phyloP scores from a whole-genome alignment of 1,284 basidiomycete species.

The Neonothopanus nambi region DNA sequence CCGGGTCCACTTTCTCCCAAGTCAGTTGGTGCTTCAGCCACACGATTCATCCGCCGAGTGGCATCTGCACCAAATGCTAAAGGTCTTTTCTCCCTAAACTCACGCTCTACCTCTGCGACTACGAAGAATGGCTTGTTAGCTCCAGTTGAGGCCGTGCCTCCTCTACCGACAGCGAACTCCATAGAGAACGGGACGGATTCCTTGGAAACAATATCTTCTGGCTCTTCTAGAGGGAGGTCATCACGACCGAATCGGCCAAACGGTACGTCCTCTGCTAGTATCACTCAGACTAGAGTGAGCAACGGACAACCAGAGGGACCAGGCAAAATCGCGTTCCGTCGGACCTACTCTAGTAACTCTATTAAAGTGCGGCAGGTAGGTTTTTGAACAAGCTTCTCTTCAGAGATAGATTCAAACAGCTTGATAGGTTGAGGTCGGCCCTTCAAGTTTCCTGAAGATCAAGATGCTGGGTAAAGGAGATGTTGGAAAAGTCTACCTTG shows the following conservation, averaged over 20 bases:
- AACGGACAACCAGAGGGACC: constrained; percentile 47
- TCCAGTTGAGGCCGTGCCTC: constrained; percentile 57
- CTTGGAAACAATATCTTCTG: constrained; percentile 69
- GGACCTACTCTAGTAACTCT: constrained; percentile 97
- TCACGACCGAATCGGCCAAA: constrained; percentile 23
- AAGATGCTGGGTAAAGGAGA: constrained; percentile 96
- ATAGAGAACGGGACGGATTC: constrained; percentile 55
- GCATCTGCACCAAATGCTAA: constrained; percentile 97
- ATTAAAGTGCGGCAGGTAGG: constrained; percentile 91
- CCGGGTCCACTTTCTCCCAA: constrained; percentile 56
- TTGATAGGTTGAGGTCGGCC: constrained; percentile 82
- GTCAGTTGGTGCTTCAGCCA: constrained; percentile 66
- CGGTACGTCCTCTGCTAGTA: constrained; percentile 9
- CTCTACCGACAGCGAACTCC: constrained; percentile 47
- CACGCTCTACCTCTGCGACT: constrained; percentile 43
- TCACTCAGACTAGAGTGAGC: constrained; percentile 45
- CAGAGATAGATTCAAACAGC: constrained; percentile 15
- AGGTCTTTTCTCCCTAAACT: constrained; percentile 71
- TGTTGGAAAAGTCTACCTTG: constrained; percentile 94
- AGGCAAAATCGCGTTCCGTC: constrained; percentile 76
- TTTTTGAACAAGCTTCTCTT: constrained; percentile 16
- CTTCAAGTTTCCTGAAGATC: constrained; percentile 90
- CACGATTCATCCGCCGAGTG: constrained; percentile 89
- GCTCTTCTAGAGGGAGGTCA: constrained; percentile 60
- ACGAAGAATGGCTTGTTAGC: constrained; percentile 79